Evolutionary conservation across 1,284 basidiomycete genomes (phyloP).

Genomic region (Trametes sp.): DNA sequence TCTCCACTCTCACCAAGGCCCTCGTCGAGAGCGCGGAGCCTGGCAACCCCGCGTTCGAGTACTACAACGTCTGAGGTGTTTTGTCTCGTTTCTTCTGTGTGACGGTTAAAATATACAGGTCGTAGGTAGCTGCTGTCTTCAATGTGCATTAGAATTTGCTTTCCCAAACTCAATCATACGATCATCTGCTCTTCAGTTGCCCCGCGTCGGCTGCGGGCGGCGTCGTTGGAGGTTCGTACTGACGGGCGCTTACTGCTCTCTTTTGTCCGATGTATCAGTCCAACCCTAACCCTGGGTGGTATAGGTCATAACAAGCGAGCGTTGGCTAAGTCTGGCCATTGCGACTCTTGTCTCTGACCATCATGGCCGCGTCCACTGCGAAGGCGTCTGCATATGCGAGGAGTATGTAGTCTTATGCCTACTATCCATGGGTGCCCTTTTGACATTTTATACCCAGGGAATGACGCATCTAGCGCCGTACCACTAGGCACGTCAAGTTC

Average conservation of each 20-base stretch:
- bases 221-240: too few relatives aligned
- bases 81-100: slow-evolving; percentile 1
- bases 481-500: slow-evolving; percentile 14
- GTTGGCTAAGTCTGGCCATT: background rate
- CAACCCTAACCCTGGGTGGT: background rate
- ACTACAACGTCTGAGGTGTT: slow-evolving; percentile 64
- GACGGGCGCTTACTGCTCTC: background rate
- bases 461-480: slow-evolving; percentile 7
- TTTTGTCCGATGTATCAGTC: background rate
- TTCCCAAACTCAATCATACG: background rate
- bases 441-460: slow-evolving; percentile 11
- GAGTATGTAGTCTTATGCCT: background rate
- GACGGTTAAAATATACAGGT: slow-evolving; percentile 9
- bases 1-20: slow-evolving; percentile 63
- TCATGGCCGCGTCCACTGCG: slow-evolving; percentile 14
- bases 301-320: background rate
- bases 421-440: background rate
- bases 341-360: slow-evolving; percentile 19
- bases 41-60: slow-evolving; percentile 86
- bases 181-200: background rate
- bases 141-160: slow-evolving; percentile 16
- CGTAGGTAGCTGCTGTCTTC: slow-evolving; percentile 12
- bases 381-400: slow-evolving; percentile 21
- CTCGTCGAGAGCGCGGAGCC: slow-evolving; percentile 91
- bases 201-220: too few relatives aligned